Conservation (phyloP, 2,329 filamentous ascomycete genomes). For the Hypoxylon sp. region DNA sequence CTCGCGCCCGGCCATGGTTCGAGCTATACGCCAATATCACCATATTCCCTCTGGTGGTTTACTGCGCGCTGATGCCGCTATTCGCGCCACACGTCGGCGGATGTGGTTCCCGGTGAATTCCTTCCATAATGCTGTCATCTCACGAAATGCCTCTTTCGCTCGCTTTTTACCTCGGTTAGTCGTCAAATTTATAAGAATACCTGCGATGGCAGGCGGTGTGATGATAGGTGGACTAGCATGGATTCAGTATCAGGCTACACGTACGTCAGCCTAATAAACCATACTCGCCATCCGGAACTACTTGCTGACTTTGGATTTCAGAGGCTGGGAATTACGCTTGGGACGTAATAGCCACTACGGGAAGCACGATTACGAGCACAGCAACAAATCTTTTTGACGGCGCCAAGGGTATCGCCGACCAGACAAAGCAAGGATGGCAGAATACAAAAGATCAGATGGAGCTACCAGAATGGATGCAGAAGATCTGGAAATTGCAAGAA, state of each 20-base stretch:
- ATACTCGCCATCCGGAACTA: not conserved
- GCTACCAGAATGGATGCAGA: constrained; percentile 79
- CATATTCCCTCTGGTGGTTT: constrained; percentile 74
- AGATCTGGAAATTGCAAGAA: constrained; percentile 70
- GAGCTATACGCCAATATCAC: constrained; percentile 70
- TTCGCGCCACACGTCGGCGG: constrained; percentile 68
- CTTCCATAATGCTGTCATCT: constrained; percentile 80
- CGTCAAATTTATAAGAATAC: constrained; percentile 86
- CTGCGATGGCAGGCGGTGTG: constrained; percentile 89
- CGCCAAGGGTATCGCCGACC: constrained; percentile 77
- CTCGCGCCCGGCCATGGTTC: constrained; percentile 48
- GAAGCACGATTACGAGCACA: constrained; percentile 73
- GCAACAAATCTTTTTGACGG: constrained; percentile 76
- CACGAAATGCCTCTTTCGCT: constrained; percentile 70
- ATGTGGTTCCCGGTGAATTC: constrained; percentile 83
- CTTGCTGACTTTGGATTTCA: constrained; percentile 39
- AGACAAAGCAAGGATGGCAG: constrained; percentile 82
- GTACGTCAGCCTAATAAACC: constrained; percentile 62
- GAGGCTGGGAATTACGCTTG: constrained; percentile 63
- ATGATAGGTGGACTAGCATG: constrained; percentile 89
- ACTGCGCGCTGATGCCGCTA: constrained; percentile 69
- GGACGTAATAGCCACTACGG: constrained; percentile 78
- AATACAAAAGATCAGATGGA: constrained; percentile 81
- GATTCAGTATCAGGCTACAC: constrained; percentile 93
- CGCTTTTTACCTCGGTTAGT: constrained; percentile 83